Percentiles rank a stretch among this genome's conserved stretches.
Conservation (phyloP, 768 basidiomycete species). For the Lepiota venenata region DNA sequence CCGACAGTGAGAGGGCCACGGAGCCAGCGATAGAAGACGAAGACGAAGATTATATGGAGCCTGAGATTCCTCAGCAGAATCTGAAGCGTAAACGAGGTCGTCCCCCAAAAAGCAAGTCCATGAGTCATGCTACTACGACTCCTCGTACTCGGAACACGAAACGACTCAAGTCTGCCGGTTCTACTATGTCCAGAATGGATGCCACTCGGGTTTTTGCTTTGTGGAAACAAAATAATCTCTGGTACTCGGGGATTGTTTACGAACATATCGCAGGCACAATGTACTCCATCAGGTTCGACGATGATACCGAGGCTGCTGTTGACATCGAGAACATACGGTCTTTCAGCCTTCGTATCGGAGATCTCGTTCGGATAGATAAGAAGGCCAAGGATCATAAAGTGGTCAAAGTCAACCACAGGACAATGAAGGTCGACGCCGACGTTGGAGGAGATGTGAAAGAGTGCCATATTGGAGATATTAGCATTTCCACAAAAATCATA, state of each 20-base stretch:
- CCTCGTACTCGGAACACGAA: conserved; percentile 32
- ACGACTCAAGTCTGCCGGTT: conserved; percentile 34
- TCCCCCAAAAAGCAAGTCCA: conserved; percentile 21
- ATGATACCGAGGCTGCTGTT: conserved; percentile 46
- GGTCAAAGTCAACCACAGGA: conserved; percentile 16
- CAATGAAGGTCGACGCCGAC: conserved; percentile 31
- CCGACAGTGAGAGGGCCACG: not conserved
- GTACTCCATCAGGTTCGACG: conserved; percentile 67
- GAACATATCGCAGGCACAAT: conserved; percentile 23
- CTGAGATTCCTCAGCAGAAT: conserved; percentile 9
- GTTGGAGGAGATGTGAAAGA: conserved; percentile 35
- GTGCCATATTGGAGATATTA: conserved; percentile 35
- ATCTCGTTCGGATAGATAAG: conserved; percentile 41
- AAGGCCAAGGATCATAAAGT: conserved; percentile 1
- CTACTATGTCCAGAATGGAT: conserved; percentile 19
- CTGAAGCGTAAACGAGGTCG: conserved; percentile 17
- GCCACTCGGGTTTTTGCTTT: conserved; percentile 68
- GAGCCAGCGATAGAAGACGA: conserved; percentile 15
- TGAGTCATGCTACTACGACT: conserved; percentile 26
- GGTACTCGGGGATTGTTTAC: conserved; percentile 57
- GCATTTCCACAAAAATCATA: conserved; percentile 50
- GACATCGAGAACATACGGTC: conserved; percentile 51
- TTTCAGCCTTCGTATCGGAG: conserved; percentile 48
- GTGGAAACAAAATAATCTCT: conserved; percentile 60
- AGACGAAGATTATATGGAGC: conserved; percentile 15